Evolutionary conservation across 2,329 filamentous ascomycete species (phyloP).

Genomic region (Aspergillus udagawae): DNA sequence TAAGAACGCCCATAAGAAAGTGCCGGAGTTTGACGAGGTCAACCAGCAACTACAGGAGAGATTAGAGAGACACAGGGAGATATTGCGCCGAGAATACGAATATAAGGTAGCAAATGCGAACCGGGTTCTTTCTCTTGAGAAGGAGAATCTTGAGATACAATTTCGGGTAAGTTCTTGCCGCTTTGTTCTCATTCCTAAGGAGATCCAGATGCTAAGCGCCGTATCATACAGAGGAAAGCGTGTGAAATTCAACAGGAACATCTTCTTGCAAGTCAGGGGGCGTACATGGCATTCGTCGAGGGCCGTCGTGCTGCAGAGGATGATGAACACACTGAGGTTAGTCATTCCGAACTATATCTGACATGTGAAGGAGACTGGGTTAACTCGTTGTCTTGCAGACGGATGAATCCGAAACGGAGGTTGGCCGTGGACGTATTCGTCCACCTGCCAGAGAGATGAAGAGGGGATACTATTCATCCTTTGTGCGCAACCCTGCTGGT

Average conservation of each 20-base stretch:
- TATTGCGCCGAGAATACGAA: constrained; percentile 31
- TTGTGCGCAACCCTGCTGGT: constrained; percentile 31
- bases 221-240: constrained; percentile 20
- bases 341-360: constrained; percentile 4
- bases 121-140: constrained; percentile 26
- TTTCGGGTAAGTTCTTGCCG: constrained; percentile 23
- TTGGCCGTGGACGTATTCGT: constrained; percentile 22
- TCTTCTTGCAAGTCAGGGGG: constrained; percentile 36
- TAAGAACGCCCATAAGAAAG: constrained; percentile 38
- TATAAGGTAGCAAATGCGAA: constrained; percentile 28
- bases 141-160: constrained; percentile 30
- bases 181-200: not conserved
- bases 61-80: constrained; percentile 24
- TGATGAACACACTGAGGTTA: constrained; percentile 40
- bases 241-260: constrained; percentile 35
- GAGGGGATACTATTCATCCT: constrained; percentile 34
- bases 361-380: constrained; percentile 7
- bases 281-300: constrained; percentile 37
- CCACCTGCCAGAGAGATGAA: constrained; percentile 22
- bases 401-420: constrained; percentile 29
- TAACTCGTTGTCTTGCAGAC: constrained; percentile 17
- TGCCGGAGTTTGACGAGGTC: constrained; percentile 37
- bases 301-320: constrained; percentile 38
- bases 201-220: not conserved
- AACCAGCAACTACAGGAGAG: constrained; percentile 27